phyloP scores from a whole-genome alignment of 2,329 filamentous ascomycete species.

The Geoglossum cookeanum region DNA sequence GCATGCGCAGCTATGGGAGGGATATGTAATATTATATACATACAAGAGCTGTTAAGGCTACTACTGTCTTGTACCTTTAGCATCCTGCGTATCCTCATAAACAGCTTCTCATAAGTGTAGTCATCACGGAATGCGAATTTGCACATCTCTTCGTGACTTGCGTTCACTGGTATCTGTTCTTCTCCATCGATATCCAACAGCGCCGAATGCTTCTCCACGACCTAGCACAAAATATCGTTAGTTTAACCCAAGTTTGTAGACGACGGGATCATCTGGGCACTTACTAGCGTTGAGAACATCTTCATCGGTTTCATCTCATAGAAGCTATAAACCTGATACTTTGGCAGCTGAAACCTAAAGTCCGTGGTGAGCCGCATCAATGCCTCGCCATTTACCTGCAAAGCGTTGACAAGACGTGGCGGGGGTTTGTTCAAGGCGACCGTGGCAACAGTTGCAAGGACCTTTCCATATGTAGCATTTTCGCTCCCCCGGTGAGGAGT shows the following conservation, averaged over 20 bases:
- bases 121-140: neutral
- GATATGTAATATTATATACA: neutral
- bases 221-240: neutral
- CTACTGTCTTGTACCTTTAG: neutral
- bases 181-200: conserved; percentile 18
- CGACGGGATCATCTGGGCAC: neutral
- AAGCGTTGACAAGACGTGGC: conserved; percentile 15
- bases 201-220: conserved; percentile 17
- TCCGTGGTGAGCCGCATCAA: conserved; percentile 16
- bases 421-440: conserved; percentile 17
- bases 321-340: conserved; percentile 19
- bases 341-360: conserved; percentile 18
- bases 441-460: conserved; percentile 15
- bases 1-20: neutral
- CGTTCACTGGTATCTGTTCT: conserved; percentile 9
- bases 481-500: conserved; percentile 38
- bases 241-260: neutral
- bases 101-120: conserved; percentile 3
- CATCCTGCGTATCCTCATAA: conserved; percentile 4
- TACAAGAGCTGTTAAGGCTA: neutral
- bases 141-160: conserved; percentile 1
- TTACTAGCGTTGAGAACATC: conserved; percentile 7
- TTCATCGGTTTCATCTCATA: conserved; percentile 13
- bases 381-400: conserved; percentile 12
- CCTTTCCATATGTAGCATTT: conserved; percentile 4